Evolutionary conservation across 305 asterid genomes (phyloP).

Genomic region (Solanum aculeatissimum): DNA sequence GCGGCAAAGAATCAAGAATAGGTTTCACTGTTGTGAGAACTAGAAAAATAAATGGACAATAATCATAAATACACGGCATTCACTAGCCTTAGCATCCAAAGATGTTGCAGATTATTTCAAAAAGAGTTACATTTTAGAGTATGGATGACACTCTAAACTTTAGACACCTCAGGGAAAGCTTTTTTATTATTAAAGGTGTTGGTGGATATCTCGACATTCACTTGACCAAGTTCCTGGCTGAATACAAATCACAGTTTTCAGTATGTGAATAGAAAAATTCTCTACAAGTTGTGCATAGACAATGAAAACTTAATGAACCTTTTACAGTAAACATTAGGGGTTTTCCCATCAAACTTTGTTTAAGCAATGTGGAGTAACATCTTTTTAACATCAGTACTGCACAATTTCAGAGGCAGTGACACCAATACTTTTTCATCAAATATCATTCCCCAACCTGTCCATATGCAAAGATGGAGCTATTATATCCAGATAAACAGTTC

Average conservation of each 20-base stretch:
- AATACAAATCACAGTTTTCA: not conserved
- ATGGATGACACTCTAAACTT: not conserved
- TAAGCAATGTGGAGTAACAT: not conserved
- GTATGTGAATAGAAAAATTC: not conserved
- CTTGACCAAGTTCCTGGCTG: not conserved
- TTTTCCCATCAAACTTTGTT: not conserved
- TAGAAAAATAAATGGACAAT: not conserved
- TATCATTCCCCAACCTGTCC: slow-evolving; percentile 61
- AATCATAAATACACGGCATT: not conserved
- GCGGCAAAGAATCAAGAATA: not conserved
- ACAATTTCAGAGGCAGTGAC: not conserved
- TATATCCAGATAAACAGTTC: slow-evolving; percentile 94
- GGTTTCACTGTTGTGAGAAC: not conserved
- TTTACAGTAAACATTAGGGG: not conserved
- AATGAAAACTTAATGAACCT: not conserved
- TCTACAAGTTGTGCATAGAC: not conserved
- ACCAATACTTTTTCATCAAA: not conserved
- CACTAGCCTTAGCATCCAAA: not conserved
- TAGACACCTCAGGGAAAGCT: not conserved
- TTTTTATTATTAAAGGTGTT: not conserved
- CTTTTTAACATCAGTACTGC: not conserved
- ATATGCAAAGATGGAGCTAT: slow-evolving; percentile 98
- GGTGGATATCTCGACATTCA: not conserved
- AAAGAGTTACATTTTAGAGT: not conserved
- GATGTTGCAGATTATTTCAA: not conserved